phyloP scores from a whole-genome alignment of 129 eudicot species.

The Cynara cardunculus region DNA sequence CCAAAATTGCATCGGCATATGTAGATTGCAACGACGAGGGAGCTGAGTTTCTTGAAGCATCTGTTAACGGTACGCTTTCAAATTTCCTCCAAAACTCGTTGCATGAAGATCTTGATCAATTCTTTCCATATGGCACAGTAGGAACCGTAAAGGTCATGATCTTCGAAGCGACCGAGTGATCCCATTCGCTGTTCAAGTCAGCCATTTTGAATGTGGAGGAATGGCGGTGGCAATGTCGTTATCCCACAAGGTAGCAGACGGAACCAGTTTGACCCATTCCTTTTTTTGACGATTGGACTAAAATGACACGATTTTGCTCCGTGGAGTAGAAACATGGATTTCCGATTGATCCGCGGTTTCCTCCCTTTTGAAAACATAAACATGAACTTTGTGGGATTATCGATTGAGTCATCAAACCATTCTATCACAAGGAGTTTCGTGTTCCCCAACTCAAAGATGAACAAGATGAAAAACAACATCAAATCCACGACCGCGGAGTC shows the following conservation, averaged over 20 bases:
- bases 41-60: conserved; percentile 25
- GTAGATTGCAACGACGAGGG: conserved; percentile 27
- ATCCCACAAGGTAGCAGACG: conserved; percentile 25
- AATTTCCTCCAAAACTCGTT: conserved; percentile 5
- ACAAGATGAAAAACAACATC: conserved; percentile 3
- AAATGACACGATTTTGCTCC: background rate
- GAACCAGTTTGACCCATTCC: background rate
- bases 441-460: conserved; percentile 1
- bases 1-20: background rate
- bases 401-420: background rate
- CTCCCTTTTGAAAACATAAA: background rate
- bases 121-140: background rate
- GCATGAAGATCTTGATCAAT: conserved; percentile 23
- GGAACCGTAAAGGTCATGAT: background rate
- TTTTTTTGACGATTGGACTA: conserved; percentile 19
- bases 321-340: background rate
- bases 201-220: conserved; percentile 23
- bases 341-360: background rate
- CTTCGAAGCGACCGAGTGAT: background rate
- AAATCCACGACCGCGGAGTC: background rate
- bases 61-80: background rate
- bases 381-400: background rate
- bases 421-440: conserved; percentile 6
- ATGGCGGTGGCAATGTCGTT: background rate
- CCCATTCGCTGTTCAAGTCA: conserved; percentile 14